Evolutionary conservation across 139 green algal species (phyloP), one percentile per base, ranked within the genome.

Genomic region (Chloropicon primus): DNA sequence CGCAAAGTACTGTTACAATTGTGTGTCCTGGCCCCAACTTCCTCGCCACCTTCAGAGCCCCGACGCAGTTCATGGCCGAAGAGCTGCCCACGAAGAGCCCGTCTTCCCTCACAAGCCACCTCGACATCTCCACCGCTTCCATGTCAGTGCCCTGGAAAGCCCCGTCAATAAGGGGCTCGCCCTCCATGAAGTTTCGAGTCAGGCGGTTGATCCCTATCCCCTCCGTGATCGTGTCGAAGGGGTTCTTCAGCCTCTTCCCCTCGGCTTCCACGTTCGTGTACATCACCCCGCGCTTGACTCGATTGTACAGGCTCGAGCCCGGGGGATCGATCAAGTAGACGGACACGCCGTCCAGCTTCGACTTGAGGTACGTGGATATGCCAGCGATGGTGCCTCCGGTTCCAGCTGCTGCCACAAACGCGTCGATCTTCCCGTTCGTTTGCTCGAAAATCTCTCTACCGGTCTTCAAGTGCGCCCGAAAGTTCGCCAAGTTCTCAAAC

Each of bases 401-500:
- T 26, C 94, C 94, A 0, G 91, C 89, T 0, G 91, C 94, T 24
- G 82, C 93, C 2, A 99, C 90, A 87, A 99, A 99, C 0, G 91
- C 94, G 74, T 97, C 75, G 27, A 98, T 27, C 2, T 53, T 22
- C 3, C 93, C 91, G 0, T 74, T 28, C 2, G 86, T 92, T 79
- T 97, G 91, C 72, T 81, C 41, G 88, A 88, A 97, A 25, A 99
- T 96, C 83, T 99, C 94, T 2, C 72, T 72, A 2, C 76, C 82
- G 25, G 41, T 62, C 22, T 86, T 74, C 2, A 92, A 75, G 83
- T 97, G 94, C 2, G 93, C 90, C 2, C 84, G 24, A 62, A 85
- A 90, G 80, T 98, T 98, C 53, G 91, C 92, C 2, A 86, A 77
- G 73, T 95, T 98, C 73, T 99, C 94, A 86, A 98, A 99, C 83